These are phyloP conservation scores for Stellera chamaejasme DNA, from an alignment of 345 rosid genomes.

Conservation along the genomic window DNA sequence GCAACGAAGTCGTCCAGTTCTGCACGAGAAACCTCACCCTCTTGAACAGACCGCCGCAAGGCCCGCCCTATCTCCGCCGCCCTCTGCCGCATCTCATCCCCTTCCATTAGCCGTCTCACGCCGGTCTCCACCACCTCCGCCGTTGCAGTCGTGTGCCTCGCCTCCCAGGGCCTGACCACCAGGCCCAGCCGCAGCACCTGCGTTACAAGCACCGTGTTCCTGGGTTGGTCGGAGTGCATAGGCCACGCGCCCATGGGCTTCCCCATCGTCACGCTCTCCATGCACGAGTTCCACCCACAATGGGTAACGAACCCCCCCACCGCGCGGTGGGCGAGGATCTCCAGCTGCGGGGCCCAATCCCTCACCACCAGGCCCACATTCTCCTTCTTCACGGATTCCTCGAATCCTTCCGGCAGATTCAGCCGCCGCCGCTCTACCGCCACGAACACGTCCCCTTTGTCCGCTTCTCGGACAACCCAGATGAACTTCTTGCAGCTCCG, in stretches of 20 bases:
- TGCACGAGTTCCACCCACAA: slow-evolving; percentile 59
- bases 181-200: slow-evolving; percentile 25
- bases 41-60: slow-evolving; percentile 14
- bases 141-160: slow-evolving; percentile 9
- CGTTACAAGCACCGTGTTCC: slow-evolving; percentile 28
- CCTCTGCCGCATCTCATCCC: slow-evolving; percentile 31
- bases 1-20: slow-evolving; percentile 41
- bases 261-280: slow-evolving; percentile 54
- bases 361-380: slow-evolving; percentile 28
- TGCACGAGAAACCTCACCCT: slow-evolving; percentile 29
- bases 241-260: slow-evolving; percentile 51
- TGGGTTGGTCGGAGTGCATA: slow-evolving; percentile 50
- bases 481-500: slow-evolving; percentile 37
- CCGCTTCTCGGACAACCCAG: slow-evolving; percentile 48
- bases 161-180: slow-evolving; percentile 19
- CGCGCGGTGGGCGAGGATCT: slow-evolving; percentile 36
- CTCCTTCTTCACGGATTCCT: slow-evolving; percentile 15
- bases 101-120: slow-evolving; percentile 39
- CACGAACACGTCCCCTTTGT: slow-evolving; percentile 31
- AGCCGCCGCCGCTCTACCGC: slow-evolving; percentile 9
- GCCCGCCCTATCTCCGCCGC: slow-evolving; percentile 22
- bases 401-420: slow-evolving; percentile 27
- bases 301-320: slow-evolving; percentile 49
- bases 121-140: slow-evolving; percentile 17
- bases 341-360: slow-evolving; percentile 54